These are phyloP conservation scores for Cryoendolithus antarcticus DNA, from an alignment of 2,329 filamentous ascomycete genomes.

Conservation along the genomic window DNA sequence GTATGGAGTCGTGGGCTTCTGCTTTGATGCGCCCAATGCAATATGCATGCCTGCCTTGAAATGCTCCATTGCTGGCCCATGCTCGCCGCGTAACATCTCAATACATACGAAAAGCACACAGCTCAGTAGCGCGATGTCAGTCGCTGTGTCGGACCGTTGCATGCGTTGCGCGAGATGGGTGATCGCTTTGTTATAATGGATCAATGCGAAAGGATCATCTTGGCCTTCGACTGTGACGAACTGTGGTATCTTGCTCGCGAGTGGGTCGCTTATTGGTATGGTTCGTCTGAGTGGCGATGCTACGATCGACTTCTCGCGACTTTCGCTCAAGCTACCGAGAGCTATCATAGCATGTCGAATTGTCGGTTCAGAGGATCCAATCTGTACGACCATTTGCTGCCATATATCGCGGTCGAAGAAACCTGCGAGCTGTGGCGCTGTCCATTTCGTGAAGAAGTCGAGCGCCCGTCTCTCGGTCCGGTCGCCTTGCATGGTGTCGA, in stretches of 20 bases:
- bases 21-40: not conserved
- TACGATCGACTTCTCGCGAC: not conserved
- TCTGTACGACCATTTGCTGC: conserved; percentile 7
- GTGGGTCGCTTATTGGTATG: not conserved
- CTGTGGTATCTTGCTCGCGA: not conserved
- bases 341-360: conserved; percentile 8
- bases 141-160: not conserved
- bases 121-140: conserved; percentile 1
- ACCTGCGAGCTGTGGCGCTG: conserved; percentile 8
- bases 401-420: conserved; percentile 8
- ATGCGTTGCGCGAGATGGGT: not conserved
- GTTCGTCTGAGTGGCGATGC: not conserved
- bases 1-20: not conserved
- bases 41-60: conserved; percentile 3
- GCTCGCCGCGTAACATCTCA: conserved; percentile 3
- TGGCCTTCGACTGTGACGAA: not conserved
- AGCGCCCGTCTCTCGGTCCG: conserved; percentile 8
- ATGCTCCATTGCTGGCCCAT: conserved; percentile 1
- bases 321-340: conserved; percentile 6
- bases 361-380: conserved; percentile 5
- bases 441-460: conserved; percentile 11
- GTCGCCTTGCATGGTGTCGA: not conserved
- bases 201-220: not conserved
- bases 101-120: conserved; percentile 6
- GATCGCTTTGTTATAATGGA: conserved; percentile 6